Evolutionary conservation across 2,329 filamentous ascomycete species (phyloP).

Genomic region (Penicillium paneum): DNA sequence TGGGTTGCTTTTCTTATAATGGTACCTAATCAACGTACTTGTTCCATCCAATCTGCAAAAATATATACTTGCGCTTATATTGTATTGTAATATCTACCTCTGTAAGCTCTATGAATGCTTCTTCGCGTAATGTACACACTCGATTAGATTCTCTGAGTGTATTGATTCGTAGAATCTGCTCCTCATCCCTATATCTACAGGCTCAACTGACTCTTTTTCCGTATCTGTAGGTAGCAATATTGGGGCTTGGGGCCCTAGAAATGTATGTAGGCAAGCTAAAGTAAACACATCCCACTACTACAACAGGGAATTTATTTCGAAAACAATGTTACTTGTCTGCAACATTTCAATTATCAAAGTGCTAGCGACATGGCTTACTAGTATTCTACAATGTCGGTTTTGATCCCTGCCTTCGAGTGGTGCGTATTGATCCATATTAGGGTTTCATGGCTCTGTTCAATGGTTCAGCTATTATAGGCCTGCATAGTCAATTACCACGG

Average conservation of each 20-base stretch:
- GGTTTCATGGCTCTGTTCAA: too few relatives aligned
- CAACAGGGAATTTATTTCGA: not conserved
- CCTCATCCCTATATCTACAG: not conserved
- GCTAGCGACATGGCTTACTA: not conserved
- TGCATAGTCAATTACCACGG: too few relatives aligned
- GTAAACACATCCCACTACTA: not conserved
- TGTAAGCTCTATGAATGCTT: not conserved
- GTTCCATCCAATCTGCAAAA: accelerated
- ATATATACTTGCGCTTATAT: not conserved
- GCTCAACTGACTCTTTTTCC: not conserved
- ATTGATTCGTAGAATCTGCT: not conserved
- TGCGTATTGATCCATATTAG: too few relatives aligned
- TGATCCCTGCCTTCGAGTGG: too few relatives aligned
- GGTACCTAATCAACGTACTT: too few relatives aligned
- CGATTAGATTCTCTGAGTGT: not conserved
- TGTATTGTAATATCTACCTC: not conserved
- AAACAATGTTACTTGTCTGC: too few relatives aligned
- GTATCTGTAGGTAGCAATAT: too few relatives aligned
- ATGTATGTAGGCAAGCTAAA: not conserved
- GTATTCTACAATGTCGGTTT: too few relatives aligned
- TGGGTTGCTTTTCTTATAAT: too few relatives aligned
- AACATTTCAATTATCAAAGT: not conserved
- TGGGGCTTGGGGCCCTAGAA: not conserved
- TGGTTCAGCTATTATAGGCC: too few relatives aligned
- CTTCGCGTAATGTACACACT: not conserved